Evolutionary conservation across 768 basidiomycete genomes (phyloP).

Genomic region (Thelephora ganbajun): DNA sequence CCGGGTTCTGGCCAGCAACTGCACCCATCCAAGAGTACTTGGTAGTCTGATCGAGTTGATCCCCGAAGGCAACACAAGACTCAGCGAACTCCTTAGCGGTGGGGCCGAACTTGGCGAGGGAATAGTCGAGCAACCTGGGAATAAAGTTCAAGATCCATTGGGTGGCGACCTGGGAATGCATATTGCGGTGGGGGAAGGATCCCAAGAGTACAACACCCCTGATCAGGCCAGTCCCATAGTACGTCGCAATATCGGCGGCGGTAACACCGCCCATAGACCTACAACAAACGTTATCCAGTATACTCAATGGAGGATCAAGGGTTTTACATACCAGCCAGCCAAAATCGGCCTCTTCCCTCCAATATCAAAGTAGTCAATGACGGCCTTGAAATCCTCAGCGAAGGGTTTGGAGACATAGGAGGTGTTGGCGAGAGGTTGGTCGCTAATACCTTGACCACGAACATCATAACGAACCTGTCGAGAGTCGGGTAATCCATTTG

Average conservation of each 20-base stretch:
- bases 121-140: background rate
- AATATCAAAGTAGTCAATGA: constrained; percentile 14
- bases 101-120: constrained; percentile 1
- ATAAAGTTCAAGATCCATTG: constrained; percentile 3
- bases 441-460: constrained; percentile 18
- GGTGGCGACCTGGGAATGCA: constrained; percentile 4
- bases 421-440: constrained; percentile 9
- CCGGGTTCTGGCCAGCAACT: too few species aligned
- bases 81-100: constrained; percentile 11
- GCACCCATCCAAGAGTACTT: too few species aligned
- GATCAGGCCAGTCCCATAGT: constrained; percentile 8
- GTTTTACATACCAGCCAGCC: constrained; percentile 14
- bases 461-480: constrained; percentile 21
- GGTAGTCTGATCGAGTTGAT: too few species aligned
- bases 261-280: background rate
- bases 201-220: constrained; percentile 13
- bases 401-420: constrained; percentile 11
- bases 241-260: too few species aligned
- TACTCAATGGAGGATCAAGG: too few species aligned
- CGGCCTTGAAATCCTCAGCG: constrained; percentile 18
- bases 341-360: constrained; percentile 9
- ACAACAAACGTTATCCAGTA: background rate
- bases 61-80: constrained; percentile 7
- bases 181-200: constrained; percentile 7
- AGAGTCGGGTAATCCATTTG: too few species aligned